Conservation (phyloP, 495 filamentous ascomycete genomes). For the Talaromyces liani region DNA sequence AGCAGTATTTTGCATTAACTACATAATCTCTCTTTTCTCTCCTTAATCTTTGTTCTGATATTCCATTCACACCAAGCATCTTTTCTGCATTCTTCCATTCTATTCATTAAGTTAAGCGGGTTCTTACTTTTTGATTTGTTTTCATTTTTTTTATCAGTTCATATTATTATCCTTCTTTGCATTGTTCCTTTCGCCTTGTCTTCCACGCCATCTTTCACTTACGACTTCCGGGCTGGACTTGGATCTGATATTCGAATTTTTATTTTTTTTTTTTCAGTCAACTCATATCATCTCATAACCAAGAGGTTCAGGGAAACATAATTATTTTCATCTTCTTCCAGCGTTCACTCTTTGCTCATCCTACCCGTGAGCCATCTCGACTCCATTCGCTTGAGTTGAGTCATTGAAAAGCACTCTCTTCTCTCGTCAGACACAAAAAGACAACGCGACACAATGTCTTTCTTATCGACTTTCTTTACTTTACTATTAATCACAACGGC, state of each 20-base stretch:
- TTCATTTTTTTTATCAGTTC: neutral
- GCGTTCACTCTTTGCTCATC: neutral
- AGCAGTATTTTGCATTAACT: neutral
- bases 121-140: constrained; percentile 14
- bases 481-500: constrained; percentile 10
- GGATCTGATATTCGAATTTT: constrained; percentile 8
- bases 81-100: neutral
- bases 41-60: neutral
- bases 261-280: neutral
- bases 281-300: neutral
- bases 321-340: neutral
- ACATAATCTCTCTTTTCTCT: neutral
- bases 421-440: neutral
- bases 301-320: neutral
- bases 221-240: constrained; percentile 17
- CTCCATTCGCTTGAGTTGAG: neutral
- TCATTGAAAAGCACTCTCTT: constrained; percentile 9
- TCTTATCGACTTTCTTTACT: neutral
- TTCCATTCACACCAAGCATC: neutral
- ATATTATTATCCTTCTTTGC: neutral
- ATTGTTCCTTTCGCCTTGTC: constrained; percentile 16
- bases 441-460: constrained; percentile 2
- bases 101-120: constrained; percentile 2
- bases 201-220: constrained; percentile 10
- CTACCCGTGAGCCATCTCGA: neutral